Base-by-base conservation (phyloP, 2,329 filamentous ascomycete species). In the Fusarium sp. region DNA sequence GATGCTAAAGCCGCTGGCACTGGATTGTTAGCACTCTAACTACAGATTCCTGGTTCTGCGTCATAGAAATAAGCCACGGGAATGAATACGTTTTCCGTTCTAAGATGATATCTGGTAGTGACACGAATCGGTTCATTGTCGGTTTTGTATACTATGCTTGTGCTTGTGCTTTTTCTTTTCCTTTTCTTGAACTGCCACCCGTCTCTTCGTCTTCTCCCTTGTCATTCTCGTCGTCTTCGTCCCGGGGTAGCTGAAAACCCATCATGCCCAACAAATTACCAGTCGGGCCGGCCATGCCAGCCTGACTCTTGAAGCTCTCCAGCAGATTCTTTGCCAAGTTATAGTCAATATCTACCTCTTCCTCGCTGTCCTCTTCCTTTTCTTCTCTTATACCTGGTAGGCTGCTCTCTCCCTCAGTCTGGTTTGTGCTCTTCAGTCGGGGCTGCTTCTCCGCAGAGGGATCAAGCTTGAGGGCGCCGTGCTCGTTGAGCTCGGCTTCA, bases 261-360 rank as follows among this genome's bases (percentile, higher is more conserved):
- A 98, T 90, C 77, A 96, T 84, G 7, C 88, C 89, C 70, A 99
- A 82, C 57, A 99, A 79, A 72, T 97, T 98, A 1, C 93, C 88
- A 3, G 91, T 90, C 1, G 95, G 95, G 0, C 95, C 95, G 29
- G 92, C 82, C 80, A 90, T 85, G 11, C 95, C 95, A 15, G 82
- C 92, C 74, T 98, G 94, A 14, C 91, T 89, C 72, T 96, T 96
- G 76, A 99, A 93, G 68, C 92, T 94, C 74, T 97, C 92, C 2
- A 99, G 80, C 50, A 99, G 80, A 70, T 98, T 98, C 74, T 90
- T 92, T 15, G 91, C 93, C 21, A 99, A 80, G 60, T 95, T 94
- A 66, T 93, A 90, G 72, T 98, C 91, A 25, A 95, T 86, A 61
- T 93, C 82, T 5, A 95, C 84, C 49, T 89, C 87, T 0, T 84